Evolutionary conservation across 2,329 filamentous ascomycete genomes (phyloP).

Genomic region (Boeremia lycopersici): DNA sequence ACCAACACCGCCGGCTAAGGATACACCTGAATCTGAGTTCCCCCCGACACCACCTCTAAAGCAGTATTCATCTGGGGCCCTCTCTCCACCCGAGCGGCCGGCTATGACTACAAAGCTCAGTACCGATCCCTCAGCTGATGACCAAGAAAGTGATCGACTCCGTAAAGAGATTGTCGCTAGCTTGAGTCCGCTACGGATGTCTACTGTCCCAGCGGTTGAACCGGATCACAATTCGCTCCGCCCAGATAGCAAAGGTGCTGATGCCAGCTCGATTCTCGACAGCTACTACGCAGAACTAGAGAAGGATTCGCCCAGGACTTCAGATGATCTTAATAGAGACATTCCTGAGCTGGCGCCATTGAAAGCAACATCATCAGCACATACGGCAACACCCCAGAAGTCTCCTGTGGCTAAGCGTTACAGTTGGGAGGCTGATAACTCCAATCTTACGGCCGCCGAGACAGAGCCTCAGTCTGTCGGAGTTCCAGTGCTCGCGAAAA

Average conservation of each 20-base stretch:
- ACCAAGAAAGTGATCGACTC: slow-evolving; percentile 73
- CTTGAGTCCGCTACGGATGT: slow-evolving; percentile 53
- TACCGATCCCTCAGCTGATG: slow-evolving; percentile 59
- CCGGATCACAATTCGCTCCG: slow-evolving; percentile 35
- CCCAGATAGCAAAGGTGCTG: slow-evolving; percentile 25
- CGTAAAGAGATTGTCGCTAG: slow-evolving; percentile 77
- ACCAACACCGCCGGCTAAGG: slow-evolving; percentile 57
- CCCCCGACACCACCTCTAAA: slow-evolving; percentile 44
- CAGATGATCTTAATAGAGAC: slow-evolving; percentile 21
- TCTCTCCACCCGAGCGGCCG: slow-evolving; percentile 29
- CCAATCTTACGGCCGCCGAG: slow-evolving; percentile 19
- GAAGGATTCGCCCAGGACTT: slow-evolving; percentile 46
- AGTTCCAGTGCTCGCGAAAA: slow-evolving; percentile 19
- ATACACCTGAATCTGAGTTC: slow-evolving; percentile 43
- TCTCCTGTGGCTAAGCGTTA: slow-evolving; percentile 35
- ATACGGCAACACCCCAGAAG: slow-evolving; percentile 21
- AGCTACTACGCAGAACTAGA: slow-evolving; percentile 64
- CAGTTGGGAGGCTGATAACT: slow-evolving; percentile 39
- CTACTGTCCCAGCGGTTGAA: slow-evolving; percentile 23
- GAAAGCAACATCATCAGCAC: slow-evolving; percentile 15
- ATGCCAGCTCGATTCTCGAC: slow-evolving; percentile 68
- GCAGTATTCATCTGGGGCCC: slow-evolving; percentile 42
- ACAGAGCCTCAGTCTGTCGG: slow-evolving; percentile 14
- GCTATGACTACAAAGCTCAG: slow-evolving; percentile 48
- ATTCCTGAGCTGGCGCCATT: slow-evolving; percentile 13